Evolutionary conservation across 148 eudicot genomes (phyloP).

Genomic region (Chenopodium berlandieri): DNA sequence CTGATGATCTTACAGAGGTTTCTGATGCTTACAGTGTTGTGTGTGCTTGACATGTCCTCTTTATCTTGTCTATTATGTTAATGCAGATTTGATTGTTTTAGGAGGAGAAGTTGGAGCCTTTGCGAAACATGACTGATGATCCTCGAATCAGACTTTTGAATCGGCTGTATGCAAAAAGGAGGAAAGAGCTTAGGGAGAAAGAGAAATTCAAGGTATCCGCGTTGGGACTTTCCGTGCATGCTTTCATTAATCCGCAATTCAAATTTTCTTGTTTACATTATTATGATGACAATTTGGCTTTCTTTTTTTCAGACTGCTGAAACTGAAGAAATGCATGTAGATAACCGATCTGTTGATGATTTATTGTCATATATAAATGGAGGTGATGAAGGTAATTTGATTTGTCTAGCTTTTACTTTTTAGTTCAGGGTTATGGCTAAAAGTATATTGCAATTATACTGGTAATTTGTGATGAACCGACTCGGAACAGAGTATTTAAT

Average conservation of each 20-base stretch:
- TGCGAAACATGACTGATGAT: conserved; percentile 75
- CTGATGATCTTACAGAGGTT: conserved; percentile 98
- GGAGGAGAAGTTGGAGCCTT: conserved; percentile 97
- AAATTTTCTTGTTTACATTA: conserved; percentile 1
- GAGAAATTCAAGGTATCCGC: conserved; percentile 62
- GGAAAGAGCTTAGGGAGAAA: conserved; percentile 76
- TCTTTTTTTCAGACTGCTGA: conserved; percentile 53
- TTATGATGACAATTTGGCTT: conserved; percentile 20
- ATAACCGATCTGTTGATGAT: conserved; percentile 89
- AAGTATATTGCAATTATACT: background rate
- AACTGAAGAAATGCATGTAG: conserved; percentile 60
- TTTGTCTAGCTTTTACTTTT: background rate
- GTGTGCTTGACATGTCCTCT: conserved; percentile 47
- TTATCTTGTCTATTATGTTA: conserved; percentile 34
- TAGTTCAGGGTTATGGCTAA: background rate
- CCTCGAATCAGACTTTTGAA: conserved; percentile 83
- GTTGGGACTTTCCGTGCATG: background rate
- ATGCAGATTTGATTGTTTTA: conserved; percentile 50
- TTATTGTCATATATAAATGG: conserved; percentile 88
- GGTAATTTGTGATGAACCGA: too few relatives aligned
- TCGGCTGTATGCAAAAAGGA: conserved; percentile 81
- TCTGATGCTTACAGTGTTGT: conserved; percentile 60
- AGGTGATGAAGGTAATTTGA: conserved; percentile 52
- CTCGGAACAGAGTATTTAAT: too few relatives aligned
- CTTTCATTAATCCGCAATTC: background rate